Base-by-base conservation (phyloP, 1,284 basidiomycete species). In the Meira nashicola region DNA sequence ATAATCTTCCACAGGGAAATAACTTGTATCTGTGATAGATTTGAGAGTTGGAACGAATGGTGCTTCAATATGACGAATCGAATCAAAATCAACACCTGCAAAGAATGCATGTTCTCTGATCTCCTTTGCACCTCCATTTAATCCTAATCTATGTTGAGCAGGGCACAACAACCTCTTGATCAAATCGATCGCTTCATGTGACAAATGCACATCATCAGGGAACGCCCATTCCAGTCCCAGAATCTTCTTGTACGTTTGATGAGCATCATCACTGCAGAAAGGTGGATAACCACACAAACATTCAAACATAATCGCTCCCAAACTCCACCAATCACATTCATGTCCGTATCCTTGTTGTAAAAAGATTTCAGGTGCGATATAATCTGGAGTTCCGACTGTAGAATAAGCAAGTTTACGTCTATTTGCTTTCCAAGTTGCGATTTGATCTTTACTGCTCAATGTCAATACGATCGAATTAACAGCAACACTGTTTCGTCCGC, bases 321-420 rank as follows among this genome's bases (percentile, higher is more conserved):
- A 63, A 56, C 76, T 78, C 92, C 92, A 96, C 92, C 92, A 96
- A 79, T 96, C 93, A 77, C 92, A 95, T 80, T 96, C 94, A 79
- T 96, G 93, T 55, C 92, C 92, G 72, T 98, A 98, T 2, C 94
- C 94, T 77, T 95, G 90, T 82, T 95, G 89, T 76, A 94, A 81
- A 83, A 98, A 98, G 77, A 98, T 95, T 77, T 98, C 94, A 1
- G 94, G 94, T 0, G 95, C 93, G 71, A 98, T 98, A 83, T 98
- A 99, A 80, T 98, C 94, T 0, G 95, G 95, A 21, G 94, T 94
- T 64, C 95, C 95, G 68, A 98, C 95, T 25, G 94, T 98, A 1
- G 93, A 97, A 79, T 93, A 98, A 1, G 94, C 94, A 89, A 98
- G 82, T 81, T 96, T 98, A 78, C 94, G 84, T 65, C 94, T 85